These are phyloP conservation scores for Coffea canephora DNA, from an alignment of 257 asterid species.

Conservation along the genomic window DNA sequence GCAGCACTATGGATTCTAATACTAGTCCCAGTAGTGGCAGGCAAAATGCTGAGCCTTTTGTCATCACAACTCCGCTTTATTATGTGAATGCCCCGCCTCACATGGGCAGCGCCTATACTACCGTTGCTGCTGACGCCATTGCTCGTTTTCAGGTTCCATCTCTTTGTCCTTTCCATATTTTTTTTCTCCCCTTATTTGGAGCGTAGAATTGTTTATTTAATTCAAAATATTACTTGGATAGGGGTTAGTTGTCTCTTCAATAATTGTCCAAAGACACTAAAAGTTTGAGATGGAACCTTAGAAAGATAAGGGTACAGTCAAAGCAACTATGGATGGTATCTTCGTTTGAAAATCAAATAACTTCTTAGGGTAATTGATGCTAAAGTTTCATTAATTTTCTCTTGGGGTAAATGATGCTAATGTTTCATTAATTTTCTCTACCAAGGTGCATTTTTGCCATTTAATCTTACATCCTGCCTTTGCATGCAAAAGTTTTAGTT, in stretches of 20 bases:
- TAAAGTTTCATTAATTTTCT: neutral
- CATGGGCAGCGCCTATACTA: conserved; percentile 97
- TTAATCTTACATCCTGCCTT: neutral
- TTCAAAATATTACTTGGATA: neutral
- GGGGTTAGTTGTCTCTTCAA: neutral
- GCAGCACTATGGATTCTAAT: neutral
- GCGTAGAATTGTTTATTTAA: neutral
- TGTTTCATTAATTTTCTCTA: neutral
- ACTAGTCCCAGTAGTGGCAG: neutral
- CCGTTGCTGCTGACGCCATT: conserved; percentile 90
- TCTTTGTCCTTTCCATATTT: neutral
- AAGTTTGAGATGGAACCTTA: no score
- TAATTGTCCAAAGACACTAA: neutral
- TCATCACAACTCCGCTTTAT: conserved; percentile 92
- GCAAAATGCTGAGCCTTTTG: conserved; percentile 43
- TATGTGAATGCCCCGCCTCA: conserved; percentile 99
- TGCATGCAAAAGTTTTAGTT: neutral
- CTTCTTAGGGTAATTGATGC: neutral
- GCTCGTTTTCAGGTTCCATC: conserved; percentile 86
- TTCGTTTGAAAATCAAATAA: neutral
- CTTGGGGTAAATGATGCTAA: neutral
- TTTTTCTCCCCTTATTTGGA: neutral
- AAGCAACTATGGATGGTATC: neutral
- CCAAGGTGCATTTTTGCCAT: neutral
- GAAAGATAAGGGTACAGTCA: neutral